Conservation (phyloP, 2,329 filamentous ascomycete species). For the Exophiala sideris region DNA sequence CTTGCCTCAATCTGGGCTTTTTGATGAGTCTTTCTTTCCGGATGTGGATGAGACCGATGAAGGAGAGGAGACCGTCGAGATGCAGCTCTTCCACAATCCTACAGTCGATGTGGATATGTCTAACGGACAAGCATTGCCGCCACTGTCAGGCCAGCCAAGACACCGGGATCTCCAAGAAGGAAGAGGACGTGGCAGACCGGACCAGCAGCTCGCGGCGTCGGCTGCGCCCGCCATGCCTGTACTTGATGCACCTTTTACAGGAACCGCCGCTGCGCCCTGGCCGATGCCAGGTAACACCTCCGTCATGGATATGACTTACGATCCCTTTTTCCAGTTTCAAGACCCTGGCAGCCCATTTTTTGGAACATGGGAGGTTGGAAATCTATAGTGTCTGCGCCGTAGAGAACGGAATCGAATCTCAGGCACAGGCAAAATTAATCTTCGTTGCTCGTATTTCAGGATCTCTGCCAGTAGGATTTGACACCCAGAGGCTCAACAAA, state of each 20-base stretch:
- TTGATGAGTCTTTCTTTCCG: constrained; percentile 27
- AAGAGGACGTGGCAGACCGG: constrained; percentile 12
- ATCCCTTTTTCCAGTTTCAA: constrained; percentile 34
- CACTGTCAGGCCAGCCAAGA: constrained; percentile 27
- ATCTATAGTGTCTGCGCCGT: constrained; percentile 23
- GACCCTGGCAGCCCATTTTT: constrained; percentile 30
- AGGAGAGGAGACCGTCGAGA: constrained; percentile 29
- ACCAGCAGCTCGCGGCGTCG: not conserved
- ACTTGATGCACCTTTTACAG: constrained; percentile 14
- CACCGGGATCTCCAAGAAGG: constrained; percentile 5
- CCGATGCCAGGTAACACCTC: constrained; percentile 28
- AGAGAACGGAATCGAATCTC: not conserved
- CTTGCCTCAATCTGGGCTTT: constrained; percentile 24
- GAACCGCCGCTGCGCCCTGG: constrained; percentile 20
- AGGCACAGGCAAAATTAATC: too few relatives aligned
- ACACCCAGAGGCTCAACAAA: constrained; percentile 24
- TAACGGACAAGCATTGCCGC: constrained; percentile 32
- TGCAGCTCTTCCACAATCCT: constrained; percentile 33
- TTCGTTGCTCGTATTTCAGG: too few relatives aligned
- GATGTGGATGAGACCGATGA: not conserved
- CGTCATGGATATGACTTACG: constrained; percentile 31
- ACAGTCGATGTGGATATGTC: constrained; percentile 30
- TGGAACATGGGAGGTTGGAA: constrained; percentile 33
- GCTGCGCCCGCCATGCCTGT: not conserved
- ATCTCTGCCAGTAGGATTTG: too few relatives aligned